Base-by-base conservation (phyloP, 331 rosid species). In the Quercus phellos region DNA sequence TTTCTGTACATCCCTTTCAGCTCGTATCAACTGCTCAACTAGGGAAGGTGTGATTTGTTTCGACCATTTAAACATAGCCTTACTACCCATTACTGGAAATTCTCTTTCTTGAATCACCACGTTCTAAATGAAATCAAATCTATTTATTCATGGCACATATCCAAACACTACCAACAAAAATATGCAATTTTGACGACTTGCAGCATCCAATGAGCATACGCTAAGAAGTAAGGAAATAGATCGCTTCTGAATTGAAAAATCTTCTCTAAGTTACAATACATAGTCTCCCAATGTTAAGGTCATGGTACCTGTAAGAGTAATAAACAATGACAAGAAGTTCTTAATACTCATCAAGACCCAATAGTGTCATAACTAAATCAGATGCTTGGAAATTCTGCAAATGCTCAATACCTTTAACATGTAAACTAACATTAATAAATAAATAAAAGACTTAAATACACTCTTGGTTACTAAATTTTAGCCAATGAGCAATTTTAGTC, bases 51-150 rank as follows among this genome's bases (percentile, higher is more conserved):
- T 88, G 72, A 92, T 54, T 61, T 82, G 83, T 46, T 87, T 89
- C 2, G 95, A 89, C 97, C 98, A 90, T 80, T 90, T 94, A 34
- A 94, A 83, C 85, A 89, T 26, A 30, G 85, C 76, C 86, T 85
- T 89, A 79, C 86, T 82, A 26, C 87, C 93, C 94, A 92, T 91
- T n/a, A 18, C 43, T 68, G 75, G 18, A 55, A 68, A 42, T 29
- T 8, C 30, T 55, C 67, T 55, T 67, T 55, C 75, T 46, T 26
- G 22, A 64, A 22, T 32, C 51, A 74, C 70, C 70, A 60, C 53
- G 9, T 77, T 55, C 18, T 54, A 60, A 38, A 51, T 21, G 38
- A 26, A 29, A 24, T n/a, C 53, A 21, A 72, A 74, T 11, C 7
- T 10, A 29, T 60, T 51, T 55, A 35, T 27, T 35, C 19, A 80